Conservation (phyloP, 352 stramenopile species). For the Labyrinthula sp. region DNA sequence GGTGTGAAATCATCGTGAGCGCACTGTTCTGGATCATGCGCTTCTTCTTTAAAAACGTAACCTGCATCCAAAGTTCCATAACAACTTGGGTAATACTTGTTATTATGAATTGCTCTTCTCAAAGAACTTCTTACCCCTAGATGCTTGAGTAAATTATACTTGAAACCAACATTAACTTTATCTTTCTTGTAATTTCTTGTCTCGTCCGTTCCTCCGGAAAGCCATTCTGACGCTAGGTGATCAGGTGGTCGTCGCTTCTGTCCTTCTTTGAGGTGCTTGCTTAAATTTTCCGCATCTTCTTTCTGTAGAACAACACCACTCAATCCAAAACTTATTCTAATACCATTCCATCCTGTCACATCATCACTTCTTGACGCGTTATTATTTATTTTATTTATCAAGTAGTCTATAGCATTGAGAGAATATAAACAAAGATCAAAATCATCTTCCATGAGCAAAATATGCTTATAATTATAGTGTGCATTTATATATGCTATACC, state of each 20-base stretch:
- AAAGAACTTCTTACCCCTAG: slow-evolving; percentile 36
- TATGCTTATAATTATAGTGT: slow-evolving; percentile 11
- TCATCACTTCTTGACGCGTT: slow-evolving; percentile 15
- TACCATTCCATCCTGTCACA: slow-evolving; percentile 33
- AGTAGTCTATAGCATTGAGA: slow-evolving; percentile 17
- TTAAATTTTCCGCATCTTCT: slow-evolving; percentile 35
- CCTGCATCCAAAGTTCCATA: no score
- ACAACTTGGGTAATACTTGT: no score
- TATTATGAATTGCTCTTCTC: slow-evolving; percentile 14
- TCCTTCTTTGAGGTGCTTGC: slow-evolving; percentile 35
- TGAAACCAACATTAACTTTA: slow-evolving; percentile 37
- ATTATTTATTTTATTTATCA: slow-evolving; percentile 3
- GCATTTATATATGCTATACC: slow-evolving; percentile 29
- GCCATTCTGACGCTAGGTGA: slow-evolving; percentile 45
- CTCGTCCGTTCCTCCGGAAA: slow-evolving; percentile 39
- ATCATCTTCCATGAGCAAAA: slow-evolving; percentile 36
- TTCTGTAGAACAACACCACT: slow-evolving; percentile 40
- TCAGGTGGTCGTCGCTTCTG: slow-evolving; percentile 39
- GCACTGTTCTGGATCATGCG: no score
- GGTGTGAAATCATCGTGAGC: no score
- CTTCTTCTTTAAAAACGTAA: no score
- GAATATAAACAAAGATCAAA: slow-evolving; percentile 35
- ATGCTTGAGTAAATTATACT: slow-evolving; percentile 42
- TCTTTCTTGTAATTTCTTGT: slow-evolving; percentile 32
- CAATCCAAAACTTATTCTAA: slow-evolving; percentile 39